Evolutionary conservation across 2,329 filamentous ascomycete genomes (phyloP).

Genomic region (Catunica adiposa): DNA sequence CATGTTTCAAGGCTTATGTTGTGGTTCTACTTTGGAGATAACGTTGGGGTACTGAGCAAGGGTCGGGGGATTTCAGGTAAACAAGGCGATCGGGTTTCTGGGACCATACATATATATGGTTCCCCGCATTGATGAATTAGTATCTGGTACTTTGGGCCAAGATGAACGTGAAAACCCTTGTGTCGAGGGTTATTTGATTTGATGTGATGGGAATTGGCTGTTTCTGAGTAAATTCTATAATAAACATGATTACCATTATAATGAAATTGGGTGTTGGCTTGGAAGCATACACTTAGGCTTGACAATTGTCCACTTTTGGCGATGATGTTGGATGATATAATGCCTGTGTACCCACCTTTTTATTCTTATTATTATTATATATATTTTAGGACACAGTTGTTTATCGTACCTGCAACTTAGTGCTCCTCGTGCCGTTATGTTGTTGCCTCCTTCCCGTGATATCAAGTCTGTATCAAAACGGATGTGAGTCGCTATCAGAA

Average conservation of each 20-base stretch:
- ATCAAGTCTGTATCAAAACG: background rate
- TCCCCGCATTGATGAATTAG: background rate
- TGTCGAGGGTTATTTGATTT: too few species aligned
- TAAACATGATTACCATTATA: too few species aligned
- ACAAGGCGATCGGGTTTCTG: background rate
- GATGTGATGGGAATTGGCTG: background rate
- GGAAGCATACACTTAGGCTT: too few species aligned
- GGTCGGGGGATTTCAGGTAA: too few species aligned
- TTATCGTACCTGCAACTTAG: slow-evolving; percentile 3
- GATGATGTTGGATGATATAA: background rate
- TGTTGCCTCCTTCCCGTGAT: background rate
- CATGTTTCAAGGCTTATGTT: too few species aligned
- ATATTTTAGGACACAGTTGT: background rate
- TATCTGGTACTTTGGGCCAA: background rate
- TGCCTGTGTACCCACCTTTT: background rate
- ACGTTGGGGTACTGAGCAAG: background rate
- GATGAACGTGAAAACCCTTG: background rate
- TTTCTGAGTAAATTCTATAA: too few species aligned
- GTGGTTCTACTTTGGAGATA: background rate
- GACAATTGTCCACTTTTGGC: background rate
- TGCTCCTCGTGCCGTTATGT: background rate
- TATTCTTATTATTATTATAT: too few species aligned
- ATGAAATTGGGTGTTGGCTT: too few species aligned
- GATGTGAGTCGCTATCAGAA: background rate
- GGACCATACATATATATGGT: background rate